A percentile compares a stretch with the other conserved stretches of the same genome.
Conservation (phyloP, 306 rosid genomes). For the Pueraria montana region DNA sequence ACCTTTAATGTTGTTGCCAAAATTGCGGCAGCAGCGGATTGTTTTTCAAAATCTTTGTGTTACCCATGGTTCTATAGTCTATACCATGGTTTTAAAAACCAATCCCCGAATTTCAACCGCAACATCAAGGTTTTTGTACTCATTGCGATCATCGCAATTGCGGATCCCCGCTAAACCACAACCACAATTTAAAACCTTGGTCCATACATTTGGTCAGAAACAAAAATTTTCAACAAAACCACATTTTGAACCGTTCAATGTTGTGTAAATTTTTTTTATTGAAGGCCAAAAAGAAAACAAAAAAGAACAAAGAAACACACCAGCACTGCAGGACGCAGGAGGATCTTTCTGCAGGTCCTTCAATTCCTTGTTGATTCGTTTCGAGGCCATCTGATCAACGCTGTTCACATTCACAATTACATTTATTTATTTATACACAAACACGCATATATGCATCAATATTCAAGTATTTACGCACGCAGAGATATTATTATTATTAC, state of each 20-base stretch:
- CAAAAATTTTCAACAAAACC: neutral
- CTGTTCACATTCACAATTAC: neutral
- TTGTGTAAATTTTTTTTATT: neutral
- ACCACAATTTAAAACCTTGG: neutral
- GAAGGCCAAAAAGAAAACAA: neutral
- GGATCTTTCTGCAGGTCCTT: constrained; percentile 78
- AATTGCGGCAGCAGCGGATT: no score
- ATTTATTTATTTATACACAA: neutral
- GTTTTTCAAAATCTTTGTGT: no score
- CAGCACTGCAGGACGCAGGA: constrained; percentile 76
- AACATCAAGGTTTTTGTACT: neutral
- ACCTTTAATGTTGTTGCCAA: neutral
- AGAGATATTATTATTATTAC: no score
- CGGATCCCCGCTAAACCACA: no score
- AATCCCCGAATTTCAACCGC: no score
- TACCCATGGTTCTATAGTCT: no score
- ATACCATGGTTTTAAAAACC: no score
- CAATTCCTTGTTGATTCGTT: constrained; percentile 60
- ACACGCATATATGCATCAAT: no score
- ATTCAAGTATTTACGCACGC: no score
- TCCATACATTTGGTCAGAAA: neutral
- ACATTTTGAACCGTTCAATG: neutral
- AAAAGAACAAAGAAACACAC: constrained; percentile 44
- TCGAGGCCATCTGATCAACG: constrained; percentile 4
- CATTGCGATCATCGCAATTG: no score